These are phyloP conservation scores for Clavariopsis aquatica DNA, from an alignment of 495 filamentous ascomycete genomes.

Conservation along the genomic window DNA sequence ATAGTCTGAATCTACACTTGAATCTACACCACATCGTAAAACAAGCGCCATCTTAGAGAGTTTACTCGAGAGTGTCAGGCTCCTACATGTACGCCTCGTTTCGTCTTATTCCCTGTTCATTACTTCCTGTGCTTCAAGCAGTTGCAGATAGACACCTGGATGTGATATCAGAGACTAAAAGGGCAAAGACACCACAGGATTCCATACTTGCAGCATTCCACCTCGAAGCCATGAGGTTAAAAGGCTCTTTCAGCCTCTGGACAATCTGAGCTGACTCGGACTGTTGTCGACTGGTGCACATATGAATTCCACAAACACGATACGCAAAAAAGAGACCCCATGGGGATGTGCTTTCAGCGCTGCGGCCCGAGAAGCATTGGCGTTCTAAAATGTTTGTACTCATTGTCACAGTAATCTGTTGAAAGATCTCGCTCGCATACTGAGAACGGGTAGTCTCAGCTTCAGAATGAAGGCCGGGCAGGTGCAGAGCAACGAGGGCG, in stretches of 20 bases:
- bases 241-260: conserved; percentile 10
- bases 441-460: conserved; percentile 30
- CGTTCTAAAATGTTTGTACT: conserved; percentile 32
- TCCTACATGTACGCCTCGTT: too few relatives aligned
- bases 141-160: conserved; percentile 38
- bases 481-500: conserved; percentile 36
- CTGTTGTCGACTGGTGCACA: background rate
- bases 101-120: too few relatives aligned
- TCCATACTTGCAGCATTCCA: conserved; percentile 25
- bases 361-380: conserved; percentile 39
- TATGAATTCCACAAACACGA: conserved; percentile 27
- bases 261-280: conserved; percentile 2
- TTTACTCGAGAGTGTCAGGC: too few relatives aligned
- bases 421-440: conserved; percentile 26
- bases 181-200: background rate
- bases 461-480: conserved; percentile 25
- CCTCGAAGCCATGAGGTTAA: conserved; percentile 10
- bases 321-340: conserved; percentile 42
- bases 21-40: too few relatives aligned
- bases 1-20: too few relatives aligned
- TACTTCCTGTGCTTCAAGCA: conserved; percentile 28
- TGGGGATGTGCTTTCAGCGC: conserved; percentile 40
- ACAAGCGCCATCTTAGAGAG: too few relatives aligned
- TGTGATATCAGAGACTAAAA: background rate
- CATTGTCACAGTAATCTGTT: conserved; percentile 37